Evolutionary conservation across 768 basidiomycete species (phyloP).

Genomic region (Trametes cubensis): DNA sequence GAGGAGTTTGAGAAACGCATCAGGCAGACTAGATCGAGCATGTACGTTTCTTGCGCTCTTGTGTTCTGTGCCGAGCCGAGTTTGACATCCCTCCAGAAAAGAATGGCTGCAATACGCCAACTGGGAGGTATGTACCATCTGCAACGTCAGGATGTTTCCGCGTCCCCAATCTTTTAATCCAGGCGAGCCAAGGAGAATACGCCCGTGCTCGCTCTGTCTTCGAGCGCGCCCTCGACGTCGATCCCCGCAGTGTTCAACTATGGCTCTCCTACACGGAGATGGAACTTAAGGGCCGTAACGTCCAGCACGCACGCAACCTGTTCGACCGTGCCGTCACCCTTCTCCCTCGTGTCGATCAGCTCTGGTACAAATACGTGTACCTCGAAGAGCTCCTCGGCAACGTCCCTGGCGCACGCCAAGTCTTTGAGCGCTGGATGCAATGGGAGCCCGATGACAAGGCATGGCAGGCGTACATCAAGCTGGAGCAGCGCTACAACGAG

Average conservation of each 20-base stretch:
- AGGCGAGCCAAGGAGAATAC: constrained; percentile 96
- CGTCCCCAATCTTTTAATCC: neutral
- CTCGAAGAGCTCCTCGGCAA: constrained; percentile 97
- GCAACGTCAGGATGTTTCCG: neutral
- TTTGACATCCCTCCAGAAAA: constrained; percentile 50
- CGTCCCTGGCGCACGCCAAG: constrained; percentile 93
- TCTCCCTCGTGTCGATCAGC: constrained; percentile 92
- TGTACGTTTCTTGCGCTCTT: constrained; percentile 48
- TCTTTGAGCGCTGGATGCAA: constrained; percentile 99
- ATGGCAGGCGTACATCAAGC: constrained; percentile 99
- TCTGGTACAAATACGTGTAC: constrained; percentile 99
- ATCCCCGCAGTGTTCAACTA: constrained; percentile 83
- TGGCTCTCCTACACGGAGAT: constrained; percentile 97
- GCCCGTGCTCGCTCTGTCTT: constrained; percentile 93
- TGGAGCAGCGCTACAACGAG: constrained; percentile 93
- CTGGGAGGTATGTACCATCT: constrained; percentile 63
- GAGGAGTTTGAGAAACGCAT: constrained; percentile 94
- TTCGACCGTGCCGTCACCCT: constrained; percentile 97
- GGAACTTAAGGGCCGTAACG: constrained; percentile 97
- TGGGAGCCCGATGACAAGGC: constrained; percentile 99
- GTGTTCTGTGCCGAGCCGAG: neutral
- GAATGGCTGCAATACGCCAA: constrained; percentile 88
- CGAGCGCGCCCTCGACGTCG: constrained; percentile 96
- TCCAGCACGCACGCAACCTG: constrained; percentile 94
- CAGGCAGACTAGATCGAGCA: constrained; percentile 75